These are phyloP conservation scores for Exobasidium cylindrosporum DNA, from an alignment of 1,284 basidiomycete species.

Conservation along the genomic window DNA sequence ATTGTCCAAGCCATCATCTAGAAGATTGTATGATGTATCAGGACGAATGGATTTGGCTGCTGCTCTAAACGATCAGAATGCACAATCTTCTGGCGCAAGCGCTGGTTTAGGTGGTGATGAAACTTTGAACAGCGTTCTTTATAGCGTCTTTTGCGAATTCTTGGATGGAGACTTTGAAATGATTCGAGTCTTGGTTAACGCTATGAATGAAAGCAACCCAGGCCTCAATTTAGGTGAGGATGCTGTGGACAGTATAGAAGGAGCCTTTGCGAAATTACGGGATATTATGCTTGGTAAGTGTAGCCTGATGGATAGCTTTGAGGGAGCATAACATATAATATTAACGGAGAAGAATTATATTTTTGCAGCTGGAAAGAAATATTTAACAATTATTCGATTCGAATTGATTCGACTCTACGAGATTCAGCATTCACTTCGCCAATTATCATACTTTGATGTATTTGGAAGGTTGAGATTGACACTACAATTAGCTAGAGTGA, in stretches of 20 bases:
- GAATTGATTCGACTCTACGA: constrained; percentile 73
- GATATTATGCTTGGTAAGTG: constrained; percentile 47
- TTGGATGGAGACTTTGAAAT: constrained; percentile 78
- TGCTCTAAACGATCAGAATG: constrained; percentile 25
- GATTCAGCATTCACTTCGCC: constrained; percentile 71
- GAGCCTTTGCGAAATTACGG: constrained; percentile 51
- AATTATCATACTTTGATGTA: constrained; percentile 73
- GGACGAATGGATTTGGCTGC: constrained; percentile 35
- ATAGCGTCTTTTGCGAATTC: constrained; percentile 75
- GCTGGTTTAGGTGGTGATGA: constrained; percentile 60
- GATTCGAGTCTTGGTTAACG: constrained; percentile 70
- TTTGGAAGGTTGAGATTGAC: constrained; percentile 72
- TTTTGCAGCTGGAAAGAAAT: constrained; percentile 65
- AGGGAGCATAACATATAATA: background rate
- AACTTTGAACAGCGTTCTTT: constrained; percentile 70
- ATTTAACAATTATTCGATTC: constrained; percentile 69
- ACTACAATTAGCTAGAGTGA: constrained; percentile 74
- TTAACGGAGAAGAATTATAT: background rate
- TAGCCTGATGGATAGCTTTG: background rate
- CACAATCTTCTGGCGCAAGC: constrained; percentile 6
- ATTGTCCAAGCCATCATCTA: constrained; percentile 69
- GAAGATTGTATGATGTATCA: constrained; percentile 67
- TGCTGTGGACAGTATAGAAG: constrained; percentile 55
- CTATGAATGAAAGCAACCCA: constrained; percentile 52
- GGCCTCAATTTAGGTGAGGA: constrained; percentile 53